Conservation (phyloP, 345 rosid genomes). For the Eucalyptus brandiana region DNA sequence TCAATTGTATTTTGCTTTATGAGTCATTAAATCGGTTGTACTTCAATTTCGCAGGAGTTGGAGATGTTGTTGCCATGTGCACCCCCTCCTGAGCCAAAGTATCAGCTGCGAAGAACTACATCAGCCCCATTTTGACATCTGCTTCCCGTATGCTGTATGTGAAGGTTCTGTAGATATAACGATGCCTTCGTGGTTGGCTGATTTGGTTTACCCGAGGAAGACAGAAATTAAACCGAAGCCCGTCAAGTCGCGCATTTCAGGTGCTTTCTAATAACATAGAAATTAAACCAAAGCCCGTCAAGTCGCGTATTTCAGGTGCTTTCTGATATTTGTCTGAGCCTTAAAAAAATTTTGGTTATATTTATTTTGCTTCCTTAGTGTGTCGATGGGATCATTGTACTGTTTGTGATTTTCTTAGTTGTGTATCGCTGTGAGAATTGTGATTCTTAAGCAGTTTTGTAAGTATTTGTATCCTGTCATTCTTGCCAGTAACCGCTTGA, state of each 20-base stretch:
- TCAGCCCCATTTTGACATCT: conserved; percentile 47
- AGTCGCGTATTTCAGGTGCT: not conserved
- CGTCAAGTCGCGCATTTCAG: not conserved
- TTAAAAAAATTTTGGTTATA: not conserved
- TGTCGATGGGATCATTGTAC: not conserved
- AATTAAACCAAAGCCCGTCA: not conserved
- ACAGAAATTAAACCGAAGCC: not conserved
- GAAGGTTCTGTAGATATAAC: conserved; percentile 13
- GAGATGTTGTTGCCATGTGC: conserved; percentile 45
- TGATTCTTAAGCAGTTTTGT: not conserved
- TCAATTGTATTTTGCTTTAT: not conserved
- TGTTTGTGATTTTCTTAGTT: not conserved
- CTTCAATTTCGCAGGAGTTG: conserved; percentile 32
- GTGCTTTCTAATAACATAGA: not conserved
- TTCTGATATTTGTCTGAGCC: not conserved
- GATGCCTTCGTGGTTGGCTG: not conserved
- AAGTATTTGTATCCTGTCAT: not conserved
- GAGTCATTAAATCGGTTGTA: not conserved
- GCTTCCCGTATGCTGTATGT: not conserved
- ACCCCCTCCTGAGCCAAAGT: conserved; percentile 52
- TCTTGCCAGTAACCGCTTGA: not conserved
- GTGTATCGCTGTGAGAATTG: not conserved
- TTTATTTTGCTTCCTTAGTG: not conserved
- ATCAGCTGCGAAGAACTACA: conserved; percentile 59
- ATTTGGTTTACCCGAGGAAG: not conserved